Evolutionary conservation across 2,329 filamentous ascomycete genomes (phyloP).

Genomic region (Hymenoscyphus occultus): DNA sequence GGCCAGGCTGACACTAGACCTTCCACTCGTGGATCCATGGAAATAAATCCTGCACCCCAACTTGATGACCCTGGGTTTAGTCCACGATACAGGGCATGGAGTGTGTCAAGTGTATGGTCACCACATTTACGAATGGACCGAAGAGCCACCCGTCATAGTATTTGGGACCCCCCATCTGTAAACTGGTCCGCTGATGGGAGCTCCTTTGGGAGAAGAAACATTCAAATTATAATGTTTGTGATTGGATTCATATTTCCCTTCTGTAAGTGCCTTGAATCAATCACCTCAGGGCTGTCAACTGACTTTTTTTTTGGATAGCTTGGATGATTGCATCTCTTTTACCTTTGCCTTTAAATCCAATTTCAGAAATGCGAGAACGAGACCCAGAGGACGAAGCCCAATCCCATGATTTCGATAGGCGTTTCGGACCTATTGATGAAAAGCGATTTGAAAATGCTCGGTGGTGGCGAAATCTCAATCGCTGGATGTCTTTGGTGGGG

Average conservation of each 20-base stretch:
- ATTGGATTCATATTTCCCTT: conserved; percentile 76
- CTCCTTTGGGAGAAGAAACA: conserved; percentile 63
- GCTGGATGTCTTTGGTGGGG: conserved; percentile 57
- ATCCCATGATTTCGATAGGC: conserved; percentile 29
- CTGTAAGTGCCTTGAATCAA: conserved; percentile 45
- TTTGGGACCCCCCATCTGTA: conserved; percentile 72
- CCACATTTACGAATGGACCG: conserved; percentile 68
- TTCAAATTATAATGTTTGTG: conserved; percentile 72
- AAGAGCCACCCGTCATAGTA: conserved; percentile 53
- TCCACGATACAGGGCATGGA: conserved; percentile 41
- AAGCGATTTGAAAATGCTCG: conserved; percentile 51
- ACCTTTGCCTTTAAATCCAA: conserved; percentile 62
- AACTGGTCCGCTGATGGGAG: conserved; percentile 61
- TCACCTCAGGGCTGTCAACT: conserved; percentile 3
- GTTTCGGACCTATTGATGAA: conserved; percentile 35
- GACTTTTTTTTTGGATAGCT: conserved; percentile 43
- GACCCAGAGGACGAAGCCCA: conserved; percentile 26
- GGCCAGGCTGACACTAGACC: conserved; percentile 30
- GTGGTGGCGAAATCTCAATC: conserved; percentile 63
- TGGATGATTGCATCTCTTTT: conserved; percentile 80
- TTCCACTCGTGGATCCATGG: conserved; percentile 41
- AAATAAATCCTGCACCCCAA: conserved; percentile 40
- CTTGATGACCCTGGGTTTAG: conserved; percentile 19
- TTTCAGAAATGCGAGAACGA: conserved; percentile 49
- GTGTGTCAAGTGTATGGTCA: conserved; percentile 67